These are phyloP conservation scores for Globisporangium sylvaticum DNA, from an alignment of 352 stramenopile species.

Conservation along the genomic window DNA sequence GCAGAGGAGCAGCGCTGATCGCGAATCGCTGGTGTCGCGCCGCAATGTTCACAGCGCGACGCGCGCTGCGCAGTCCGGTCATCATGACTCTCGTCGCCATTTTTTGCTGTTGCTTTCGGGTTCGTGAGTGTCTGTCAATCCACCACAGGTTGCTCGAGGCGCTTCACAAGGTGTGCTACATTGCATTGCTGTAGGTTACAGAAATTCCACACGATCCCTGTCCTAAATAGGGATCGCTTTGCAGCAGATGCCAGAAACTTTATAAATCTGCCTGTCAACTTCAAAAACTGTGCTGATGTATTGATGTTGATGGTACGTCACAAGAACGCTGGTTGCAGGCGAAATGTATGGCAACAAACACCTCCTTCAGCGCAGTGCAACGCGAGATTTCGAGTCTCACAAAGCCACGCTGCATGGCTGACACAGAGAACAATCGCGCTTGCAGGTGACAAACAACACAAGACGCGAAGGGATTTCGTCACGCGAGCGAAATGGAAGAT, in stretches of 20 bases:
- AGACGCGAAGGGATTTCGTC: background rate
- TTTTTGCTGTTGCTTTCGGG: background rate
- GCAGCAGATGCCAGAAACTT: too few species aligned
- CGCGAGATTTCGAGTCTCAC: background rate
- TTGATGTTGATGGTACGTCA: background rate
- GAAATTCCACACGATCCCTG: too few species aligned
- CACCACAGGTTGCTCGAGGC: background rate
- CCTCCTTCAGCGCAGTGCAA: background rate
- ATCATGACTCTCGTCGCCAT: slow-evolving; percentile 2
- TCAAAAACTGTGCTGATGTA: background rate
- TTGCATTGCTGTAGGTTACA: too few species aligned
- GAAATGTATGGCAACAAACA: too few species aligned
- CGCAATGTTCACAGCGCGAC: background rate
- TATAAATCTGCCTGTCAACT: too few species aligned
- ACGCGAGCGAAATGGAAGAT: background rate
- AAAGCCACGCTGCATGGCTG: background rate
- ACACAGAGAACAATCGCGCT: background rate
- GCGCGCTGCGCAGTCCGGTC: slow-evolving; percentile 2
- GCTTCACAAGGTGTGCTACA: background rate
- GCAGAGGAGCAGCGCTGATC: background rate
- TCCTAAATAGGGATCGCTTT: too few species aligned
- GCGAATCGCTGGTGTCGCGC: background rate
- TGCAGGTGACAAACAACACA: background rate
- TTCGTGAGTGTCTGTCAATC: background rate
- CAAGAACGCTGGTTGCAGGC: background rate